Percentiles rank a stretch among this genome's conserved stretches.
Conservation (phyloP, 768 basidiomycete genomes). For the Mycena indigotica region DNA sequence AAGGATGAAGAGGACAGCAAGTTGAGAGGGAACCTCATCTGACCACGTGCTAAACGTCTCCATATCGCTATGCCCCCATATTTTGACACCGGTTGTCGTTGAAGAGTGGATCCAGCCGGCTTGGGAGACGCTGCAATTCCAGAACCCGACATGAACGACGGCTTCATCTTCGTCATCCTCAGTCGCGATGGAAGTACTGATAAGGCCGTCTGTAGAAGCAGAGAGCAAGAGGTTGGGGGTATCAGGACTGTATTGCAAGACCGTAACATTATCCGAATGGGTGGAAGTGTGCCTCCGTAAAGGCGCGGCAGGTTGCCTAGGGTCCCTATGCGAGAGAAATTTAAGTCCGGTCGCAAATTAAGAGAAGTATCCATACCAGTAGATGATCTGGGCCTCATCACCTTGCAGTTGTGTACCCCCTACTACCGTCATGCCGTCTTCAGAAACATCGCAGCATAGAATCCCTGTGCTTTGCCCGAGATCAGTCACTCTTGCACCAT, state of each 20-base stretch:
- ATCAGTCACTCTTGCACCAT: conserved; percentile 47
- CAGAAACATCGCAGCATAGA: conserved; percentile 70
- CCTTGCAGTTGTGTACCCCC: conserved; percentile 82
- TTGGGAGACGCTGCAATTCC: conserved; percentile 80
- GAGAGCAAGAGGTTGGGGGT: conserved; percentile 63
- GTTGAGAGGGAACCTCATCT: conserved; percentile 50
- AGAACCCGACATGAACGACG: conserved; percentile 77
- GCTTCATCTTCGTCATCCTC: conserved; percentile 92
- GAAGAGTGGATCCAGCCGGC: conserved; percentile 62
- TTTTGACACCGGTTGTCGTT: conserved; percentile 33
- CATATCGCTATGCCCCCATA: conserved; percentile 95
- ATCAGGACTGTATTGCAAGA: conserved; percentile 58
- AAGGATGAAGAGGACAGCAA: not conserved
- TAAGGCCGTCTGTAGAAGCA: conserved; percentile 80
- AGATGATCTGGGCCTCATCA: conserved; percentile 81
- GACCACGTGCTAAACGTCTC: conserved; percentile 90
- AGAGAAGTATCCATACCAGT: conserved; percentile 57
- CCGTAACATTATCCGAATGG: conserved; percentile 92
- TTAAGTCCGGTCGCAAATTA: not conserved
- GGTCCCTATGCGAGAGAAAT: conserved; percentile 62
- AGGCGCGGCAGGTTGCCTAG: conserved; percentile 70
- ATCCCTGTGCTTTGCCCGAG: conserved; percentile 46
- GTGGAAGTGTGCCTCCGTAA: conserved; percentile 80
- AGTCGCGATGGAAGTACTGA: conserved; percentile 68
- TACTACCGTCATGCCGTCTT: conserved; percentile 71